phyloP scores from a whole-genome alignment of 2,329 filamentous ascomycete genomes.

The Allantophomopsis cytisporea region DNA sequence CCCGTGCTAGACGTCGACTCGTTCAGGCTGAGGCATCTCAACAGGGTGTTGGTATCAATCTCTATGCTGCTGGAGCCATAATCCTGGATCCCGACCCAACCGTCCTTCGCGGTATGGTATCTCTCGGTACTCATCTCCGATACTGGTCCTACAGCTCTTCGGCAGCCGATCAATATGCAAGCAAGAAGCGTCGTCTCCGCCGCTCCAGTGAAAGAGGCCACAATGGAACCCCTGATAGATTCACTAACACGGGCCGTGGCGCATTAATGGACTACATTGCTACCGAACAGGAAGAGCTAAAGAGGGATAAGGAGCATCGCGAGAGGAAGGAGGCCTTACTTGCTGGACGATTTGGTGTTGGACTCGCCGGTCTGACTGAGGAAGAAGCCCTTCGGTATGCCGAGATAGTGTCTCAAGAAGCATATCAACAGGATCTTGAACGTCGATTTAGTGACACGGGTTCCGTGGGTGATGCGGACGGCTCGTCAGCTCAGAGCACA shows the following conservation, averaged over 20 bases:
- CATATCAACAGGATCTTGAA: conserved; percentile 41
- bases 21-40: conserved; percentile 54
- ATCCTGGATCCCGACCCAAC: conserved; percentile 80
- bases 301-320: conserved; percentile 54
- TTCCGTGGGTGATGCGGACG: conserved; percentile 29
- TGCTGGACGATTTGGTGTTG: conserved; percentile 71
- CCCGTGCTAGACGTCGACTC: conserved; percentile 65
- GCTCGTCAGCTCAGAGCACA: conserved; percentile 15
- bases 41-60: conserved; percentile 57
- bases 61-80: conserved; percentile 73
- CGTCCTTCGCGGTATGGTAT: conserved; percentile 71
- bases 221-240: conserved; percentile 41
- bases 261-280: conserved; percentile 72
- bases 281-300: conserved; percentile 72
- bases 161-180: conserved; percentile 56
- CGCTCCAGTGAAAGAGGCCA: conserved; percentile 45
- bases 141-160: conserved; percentile 93
- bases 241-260: conserved; percentile 48
- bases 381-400: conserved; percentile 53
- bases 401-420: conserved; percentile 51
- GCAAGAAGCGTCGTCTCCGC: conserved; percentile 66
- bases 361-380: conserved; percentile 53
- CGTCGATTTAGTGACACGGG: conserved; percentile 39
- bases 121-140: conserved; percentile 73
- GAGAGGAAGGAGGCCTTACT: conserved; percentile 57